Evolutionary conservation across 179 eudicot species (phyloP).

Genomic region (Silene vulgaris): DNA sequence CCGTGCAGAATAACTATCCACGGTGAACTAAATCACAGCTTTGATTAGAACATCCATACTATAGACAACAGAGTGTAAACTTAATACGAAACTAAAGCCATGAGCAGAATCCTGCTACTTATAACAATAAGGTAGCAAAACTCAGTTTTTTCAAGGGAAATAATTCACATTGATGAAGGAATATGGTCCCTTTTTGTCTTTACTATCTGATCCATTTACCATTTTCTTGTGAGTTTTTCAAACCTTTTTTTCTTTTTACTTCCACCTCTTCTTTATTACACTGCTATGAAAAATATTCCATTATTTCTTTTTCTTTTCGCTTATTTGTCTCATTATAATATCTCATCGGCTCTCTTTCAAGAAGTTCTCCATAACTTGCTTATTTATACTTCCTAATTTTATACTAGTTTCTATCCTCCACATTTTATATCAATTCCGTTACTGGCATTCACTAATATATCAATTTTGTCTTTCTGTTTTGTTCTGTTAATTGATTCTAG

Average conservation of each 20-base stretch:
- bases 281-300: too few species aligned
- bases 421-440: background rate
- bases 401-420: background rate
- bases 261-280: background rate
- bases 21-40: conserved; percentile 8
- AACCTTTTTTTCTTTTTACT: background rate
- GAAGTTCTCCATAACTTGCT: background rate
- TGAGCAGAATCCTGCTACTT: background rate
- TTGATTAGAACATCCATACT: background rate
- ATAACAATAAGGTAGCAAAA: background rate
- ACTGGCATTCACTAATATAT: background rate
- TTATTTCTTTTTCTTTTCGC: background rate
- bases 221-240: background rate
- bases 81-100: background rate
- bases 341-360: too few species aligned
- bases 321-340: too few species aligned
- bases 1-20: background rate
- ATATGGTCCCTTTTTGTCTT: background rate
- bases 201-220: background rate
- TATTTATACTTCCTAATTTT: background rate
- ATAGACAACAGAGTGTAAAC: conserved; percentile 3
- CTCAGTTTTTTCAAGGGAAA: background rate
- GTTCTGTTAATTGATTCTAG: background rate
- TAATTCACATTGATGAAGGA: background rate
- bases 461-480: background rate